These are phyloP conservation scores for Mesembryanthemum crystallinum DNA, from an alignment of 148 eudicot species.

Conservation along the genomic window DNA sequence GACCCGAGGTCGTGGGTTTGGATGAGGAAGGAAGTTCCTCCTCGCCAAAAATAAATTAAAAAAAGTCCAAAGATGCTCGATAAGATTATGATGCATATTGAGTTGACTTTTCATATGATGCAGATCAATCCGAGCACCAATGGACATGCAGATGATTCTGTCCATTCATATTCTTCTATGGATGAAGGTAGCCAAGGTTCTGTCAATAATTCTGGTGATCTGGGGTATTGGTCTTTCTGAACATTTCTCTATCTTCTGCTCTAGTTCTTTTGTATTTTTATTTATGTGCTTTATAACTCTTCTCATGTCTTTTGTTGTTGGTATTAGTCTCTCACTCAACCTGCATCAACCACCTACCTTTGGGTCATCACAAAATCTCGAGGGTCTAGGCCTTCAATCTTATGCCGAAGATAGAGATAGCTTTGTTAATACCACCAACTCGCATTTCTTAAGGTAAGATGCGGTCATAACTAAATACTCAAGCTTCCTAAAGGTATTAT, in stretches of 20 bases:
- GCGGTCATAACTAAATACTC: not conserved
- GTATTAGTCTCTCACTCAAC: slow-evolving; percentile 34
- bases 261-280: not conserved
- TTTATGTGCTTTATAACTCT: not conserved
- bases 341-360: slow-evolving; percentile 58
- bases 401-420: slow-evolving; percentile 50
- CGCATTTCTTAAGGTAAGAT: slow-evolving; percentile 45
- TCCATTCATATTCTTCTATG: slow-evolving; percentile 39
- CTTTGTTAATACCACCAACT: slow-evolving; percentile 30
- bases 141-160: slow-evolving; percentile 43
- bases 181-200: slow-evolving; percentile 39
- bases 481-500: not conserved
- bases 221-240: slow-evolving; percentile 31
- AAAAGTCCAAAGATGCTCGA: no score
- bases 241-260: not conserved
- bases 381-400: slow-evolving; percentile 36
- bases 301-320: slow-evolving; percentile 7
- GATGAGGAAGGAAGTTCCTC: no score
- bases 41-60: no score
- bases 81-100: not conserved
- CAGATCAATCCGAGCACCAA: slow-evolving; percentile 54
- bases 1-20: no score
- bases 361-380: slow-evolving; percentile 45
- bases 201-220: slow-evolving; percentile 27
- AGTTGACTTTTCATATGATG: slow-evolving; percentile 3